Percentiles rank a stretch among this genome's conserved stretches.
Conservation (phyloP, 805 yeast genomes). For the Candida adriatica region DNA sequence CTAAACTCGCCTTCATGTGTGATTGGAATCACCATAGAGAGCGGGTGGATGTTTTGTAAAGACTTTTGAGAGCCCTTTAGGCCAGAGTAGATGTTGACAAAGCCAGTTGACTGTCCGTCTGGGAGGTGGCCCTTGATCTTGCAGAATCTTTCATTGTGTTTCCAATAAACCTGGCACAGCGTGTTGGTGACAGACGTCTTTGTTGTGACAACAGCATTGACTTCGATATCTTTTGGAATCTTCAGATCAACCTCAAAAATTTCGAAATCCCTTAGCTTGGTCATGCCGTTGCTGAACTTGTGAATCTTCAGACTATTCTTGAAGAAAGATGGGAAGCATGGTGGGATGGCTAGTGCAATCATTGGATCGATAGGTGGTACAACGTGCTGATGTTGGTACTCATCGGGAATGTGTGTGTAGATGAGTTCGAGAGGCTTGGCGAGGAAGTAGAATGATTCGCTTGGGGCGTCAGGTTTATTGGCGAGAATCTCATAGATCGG, state of each 20-base stretch:
- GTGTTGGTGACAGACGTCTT: slow-evolving; percentile 38
- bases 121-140: slow-evolving; percentile 81
- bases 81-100: slow-evolving; percentile 70
- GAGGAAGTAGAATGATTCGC: slow-evolving; percentile 61
- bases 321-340: slow-evolving; percentile 79
- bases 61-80: slow-evolving; percentile 51
- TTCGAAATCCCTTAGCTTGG: slow-evolving; percentile 69
- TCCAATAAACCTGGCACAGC: slow-evolving; percentile 76
- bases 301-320: slow-evolving; percentile 49
- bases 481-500: slow-evolving; percentile 38
- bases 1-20: slow-evolving; percentile 62
- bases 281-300: slow-evolving; percentile 71
- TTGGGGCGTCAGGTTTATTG: slow-evolving; percentile 23
- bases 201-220: slow-evolving; percentile 54
- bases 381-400: slow-evolving; percentile 75
- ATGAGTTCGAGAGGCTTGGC: slow-evolving; percentile 69
- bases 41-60: slow-evolving; percentile 53
- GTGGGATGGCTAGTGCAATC: slow-evolving; percentile 74
- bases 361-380: slow-evolving; percentile 77
- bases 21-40: slow-evolving; percentile 69
- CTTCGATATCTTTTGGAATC: slow-evolving; percentile 65
- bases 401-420: slow-evolving; percentile 81
- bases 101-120: slow-evolving; percentile 58
- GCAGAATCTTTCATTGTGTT: slow-evolving; percentile 54
- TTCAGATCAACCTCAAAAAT: slow-evolving; percentile 70